These are phyloP conservation scores for Parachaetomium inaequale DNA, from an alignment of 495 filamentous ascomycete genomes.

Conservation along the genomic window DNA sequence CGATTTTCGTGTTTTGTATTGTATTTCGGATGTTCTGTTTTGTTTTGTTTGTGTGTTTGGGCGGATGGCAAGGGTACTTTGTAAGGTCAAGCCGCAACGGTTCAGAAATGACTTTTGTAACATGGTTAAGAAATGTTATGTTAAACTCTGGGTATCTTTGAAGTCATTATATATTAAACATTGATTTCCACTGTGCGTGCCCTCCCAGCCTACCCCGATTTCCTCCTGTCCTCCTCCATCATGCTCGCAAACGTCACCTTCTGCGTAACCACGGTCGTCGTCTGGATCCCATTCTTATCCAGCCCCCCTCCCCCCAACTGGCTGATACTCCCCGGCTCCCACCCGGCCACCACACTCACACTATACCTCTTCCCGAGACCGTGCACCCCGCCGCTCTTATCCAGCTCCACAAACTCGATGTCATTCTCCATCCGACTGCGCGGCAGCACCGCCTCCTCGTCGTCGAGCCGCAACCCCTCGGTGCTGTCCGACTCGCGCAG, in stretches of 20 bases:
- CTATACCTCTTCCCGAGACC: background rate
- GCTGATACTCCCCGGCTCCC: background rate
- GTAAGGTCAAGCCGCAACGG: background rate
- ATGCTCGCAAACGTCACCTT: conserved; percentile 12
- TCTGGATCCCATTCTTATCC: conserved; percentile 11
- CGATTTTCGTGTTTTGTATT: no score
- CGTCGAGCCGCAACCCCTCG: conserved; percentile 1
- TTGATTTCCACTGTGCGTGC: background rate
- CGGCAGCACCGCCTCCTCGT: background rate
- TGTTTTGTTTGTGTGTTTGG: no score
- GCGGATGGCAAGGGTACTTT: no score
- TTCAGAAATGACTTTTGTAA: background rate
- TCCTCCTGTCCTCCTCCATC: background rate
- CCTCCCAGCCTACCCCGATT: background rate
- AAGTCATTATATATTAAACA: background rate
- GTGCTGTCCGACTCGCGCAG: conserved; percentile 15
- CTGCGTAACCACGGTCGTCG: conserved; percentile 16
- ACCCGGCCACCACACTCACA: conserved; percentile 13
- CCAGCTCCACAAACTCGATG: conserved; percentile 13
- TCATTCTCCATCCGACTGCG: conserved; percentile 1
- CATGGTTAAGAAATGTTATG: background rate
- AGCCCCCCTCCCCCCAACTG: background rate
- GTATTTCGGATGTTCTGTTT: no score
- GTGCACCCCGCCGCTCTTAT: background rate
- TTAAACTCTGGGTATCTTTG: conserved; percentile 5